Base-by-base conservation (phyloP, 1,284 basidiomycete species). In the Anthracocystis setariae region DNA sequence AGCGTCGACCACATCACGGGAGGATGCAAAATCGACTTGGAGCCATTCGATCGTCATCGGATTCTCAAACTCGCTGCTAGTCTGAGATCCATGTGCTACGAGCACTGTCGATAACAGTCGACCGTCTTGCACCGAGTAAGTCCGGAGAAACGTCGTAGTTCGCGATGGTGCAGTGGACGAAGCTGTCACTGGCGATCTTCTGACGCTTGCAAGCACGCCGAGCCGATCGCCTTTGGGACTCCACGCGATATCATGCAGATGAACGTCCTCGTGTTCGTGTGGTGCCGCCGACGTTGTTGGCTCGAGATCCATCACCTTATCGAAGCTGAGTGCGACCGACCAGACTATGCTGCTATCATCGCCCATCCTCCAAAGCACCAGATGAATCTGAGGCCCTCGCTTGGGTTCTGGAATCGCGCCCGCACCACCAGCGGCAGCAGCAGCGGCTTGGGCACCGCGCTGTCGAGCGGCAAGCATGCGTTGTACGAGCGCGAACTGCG, bases 91-190 rank as follows among this genome's bases (percentile, higher is more conserved):
- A 27, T 8, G 43, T n/a, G 27, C 25, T 1, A 60, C 40, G 2
- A 44, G 21, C 12, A 56, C 48, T 15, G 68, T 66, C 24, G 72
- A 74, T 18, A 74, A 53, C 25, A 71, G 46, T 3, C 44, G 47
- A 5, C 72, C 72, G 42, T 74, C 60, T 39, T 74, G 67, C 2
- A 71, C 67, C 9, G 72, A 74, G 38, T 71, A 61, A 1, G 61
- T 68, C 9, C 60, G 24, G 3, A 74, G 35, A 18, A 71, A 57
- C 3, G 54, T 57, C 5, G 37, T 29, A 1, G 43, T 46, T 17
- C 72, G 60, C 5, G 48, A 33, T 23, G 25, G 37, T 1, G 48
- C 33, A 8, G 49, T 39, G n/a, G 72, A 67, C 1, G 59, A 44
- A 2, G 63, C 54, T n/a, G 60, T 25, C 27, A 55, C 46, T 10